Percentiles rank a stretch among this genome's conserved stretches.
Evolutionary conservation across 805 yeast genomes (phyloP).

Genomic region (Candida wancherniae): DNA sequence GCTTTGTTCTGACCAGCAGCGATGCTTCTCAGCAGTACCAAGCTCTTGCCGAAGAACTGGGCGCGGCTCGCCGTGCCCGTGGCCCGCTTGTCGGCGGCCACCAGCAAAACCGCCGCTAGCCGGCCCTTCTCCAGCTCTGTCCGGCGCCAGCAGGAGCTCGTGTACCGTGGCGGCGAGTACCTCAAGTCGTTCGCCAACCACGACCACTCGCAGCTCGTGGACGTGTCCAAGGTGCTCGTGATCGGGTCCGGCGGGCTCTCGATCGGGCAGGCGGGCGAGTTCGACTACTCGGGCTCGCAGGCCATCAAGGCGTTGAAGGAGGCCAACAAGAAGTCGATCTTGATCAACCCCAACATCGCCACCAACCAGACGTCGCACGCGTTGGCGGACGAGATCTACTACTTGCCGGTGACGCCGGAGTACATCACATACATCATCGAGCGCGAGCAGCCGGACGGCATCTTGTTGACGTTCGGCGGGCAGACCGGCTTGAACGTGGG

Average conservation of each 20-base stretch:
- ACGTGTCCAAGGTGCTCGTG: constrained; percentile 80
- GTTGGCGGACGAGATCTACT: constrained; percentile 92
- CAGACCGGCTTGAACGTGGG: constrained; percentile 97
- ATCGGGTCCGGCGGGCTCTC: constrained; percentile 97
- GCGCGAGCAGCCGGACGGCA: constrained; percentile 95
- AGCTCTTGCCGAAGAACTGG: too few relatives aligned
- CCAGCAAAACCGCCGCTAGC: neutral
- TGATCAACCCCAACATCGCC: constrained; percentile 94
- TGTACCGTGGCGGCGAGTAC: constrained; percentile 62
- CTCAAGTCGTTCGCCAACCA: constrained; percentile 54
- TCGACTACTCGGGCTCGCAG: constrained; percentile 95
- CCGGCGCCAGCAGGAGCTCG: constrained; percentile 14
- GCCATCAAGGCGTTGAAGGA: constrained; percentile 94
- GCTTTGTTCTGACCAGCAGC: too few relatives aligned
- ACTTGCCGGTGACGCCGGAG: constrained; percentile 94
- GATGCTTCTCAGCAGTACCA: constrained; percentile 5
- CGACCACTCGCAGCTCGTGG: constrained; percentile 64
- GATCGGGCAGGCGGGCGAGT: constrained; percentile 98
- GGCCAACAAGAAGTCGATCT: constrained; percentile 77
- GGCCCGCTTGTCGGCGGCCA: too few relatives aligned
- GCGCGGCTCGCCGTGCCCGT: too few relatives aligned
- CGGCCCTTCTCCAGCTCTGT: constrained; percentile 2
- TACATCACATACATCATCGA: constrained; percentile 93
- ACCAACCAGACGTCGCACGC: constrained; percentile 95
- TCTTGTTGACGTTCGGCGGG: constrained; percentile 94